Conservation (phyloP, 768 basidiomycete species). For the Pleurotus eryngii region DNA sequence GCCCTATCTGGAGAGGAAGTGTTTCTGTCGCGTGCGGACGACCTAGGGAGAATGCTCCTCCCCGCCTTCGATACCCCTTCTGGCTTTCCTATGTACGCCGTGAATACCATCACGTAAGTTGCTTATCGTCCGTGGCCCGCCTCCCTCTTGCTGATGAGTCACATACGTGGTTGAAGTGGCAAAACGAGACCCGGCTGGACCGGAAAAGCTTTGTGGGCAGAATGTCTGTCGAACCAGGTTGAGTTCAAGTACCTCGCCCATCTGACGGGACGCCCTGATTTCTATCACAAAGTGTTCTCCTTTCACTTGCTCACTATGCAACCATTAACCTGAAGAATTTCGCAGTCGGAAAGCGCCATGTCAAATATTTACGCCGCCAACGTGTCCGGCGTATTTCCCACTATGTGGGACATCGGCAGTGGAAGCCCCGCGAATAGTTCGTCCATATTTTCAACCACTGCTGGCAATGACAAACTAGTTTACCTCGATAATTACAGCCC, state of each 20-base stretch:
- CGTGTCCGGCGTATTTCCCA: conserved; percentile 51
- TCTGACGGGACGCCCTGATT: conserved; percentile 64
- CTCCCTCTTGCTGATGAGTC: neutral
- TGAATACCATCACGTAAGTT: conserved; percentile 58
- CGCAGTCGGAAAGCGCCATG: conserved; percentile 42
- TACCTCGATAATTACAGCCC: conserved; percentile 19
- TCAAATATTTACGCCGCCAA: conserved; percentile 47
- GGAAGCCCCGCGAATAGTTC: conserved; percentile 45
- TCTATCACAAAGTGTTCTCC: conserved; percentile 41
- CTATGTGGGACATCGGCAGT: conserved; percentile 41
- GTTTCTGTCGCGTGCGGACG: conserved; percentile 65
- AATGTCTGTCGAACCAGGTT: conserved; percentile 56
- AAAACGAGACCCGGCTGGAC: conserved; percentile 30
- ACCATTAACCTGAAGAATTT: neutral
- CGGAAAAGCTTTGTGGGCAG: conserved; percentile 32
- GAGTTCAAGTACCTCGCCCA: conserved; percentile 81
- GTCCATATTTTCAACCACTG: conserved; percentile 10
- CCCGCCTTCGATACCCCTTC: conserved; percentile 68
- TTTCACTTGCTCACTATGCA: neutral
- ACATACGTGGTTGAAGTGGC: conserved; percentile 19
- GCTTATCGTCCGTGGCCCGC: neutral
- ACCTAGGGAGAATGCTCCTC: conserved; percentile 66
- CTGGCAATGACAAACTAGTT: no score
- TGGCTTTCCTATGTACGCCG: conserved; percentile 66
- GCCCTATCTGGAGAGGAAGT: conserved; percentile 65